Evolutionary conservation across 2,329 filamentous ascomycete genomes (phyloP), one percentile per base, ranked within the genome.

Genomic region (Neonectria neomacrospora): DNA sequence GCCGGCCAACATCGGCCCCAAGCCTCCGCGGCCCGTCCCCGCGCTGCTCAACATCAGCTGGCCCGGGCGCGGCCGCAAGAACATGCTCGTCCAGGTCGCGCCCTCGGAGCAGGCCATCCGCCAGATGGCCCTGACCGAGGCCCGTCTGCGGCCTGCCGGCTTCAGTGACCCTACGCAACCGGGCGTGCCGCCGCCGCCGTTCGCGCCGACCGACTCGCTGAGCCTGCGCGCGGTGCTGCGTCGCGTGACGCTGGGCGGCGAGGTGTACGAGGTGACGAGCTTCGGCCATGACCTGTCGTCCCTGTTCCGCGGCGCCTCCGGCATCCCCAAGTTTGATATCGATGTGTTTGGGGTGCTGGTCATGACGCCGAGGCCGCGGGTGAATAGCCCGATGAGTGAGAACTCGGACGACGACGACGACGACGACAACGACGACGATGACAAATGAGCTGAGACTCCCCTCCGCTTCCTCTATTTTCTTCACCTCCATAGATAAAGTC

Each of bases 81-180:
- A 74, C 50, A 63, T 78, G 53, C 67, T 76, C 28, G 76, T 73
- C 16, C 63, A 71, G 41, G 72, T 74, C 51, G 57, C 55, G 12
- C 72, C 72, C 39, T 70, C 67, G 26, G 37, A 86, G 69, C 83
- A 81, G 3, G 65, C 58, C 14, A 55, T 77, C 11, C 63, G 67
- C 53, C 54, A 54, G 28, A 58, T 69, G 23, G 69, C 72, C 20
- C 28, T 66, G 12, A 58, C 61, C 37, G 65, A 76, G 18, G 65
- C 74, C 18, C 61, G 64, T 3, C 51, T 60, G 22, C 66, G 66
- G 10, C 63, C 66, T n/a, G 16, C 39, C 20, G 48, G 53, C 20
- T 73, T 72, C 45, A 20, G 20, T 14, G 60, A 47, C 44, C 26
- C 64, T 5, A 41, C 34, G 20, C 28, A 28, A 12, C 42, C 60